phyloP scores from a whole-genome alignment of 1,139 yeast species.

The Citeromyces hawaiiensis region DNA sequence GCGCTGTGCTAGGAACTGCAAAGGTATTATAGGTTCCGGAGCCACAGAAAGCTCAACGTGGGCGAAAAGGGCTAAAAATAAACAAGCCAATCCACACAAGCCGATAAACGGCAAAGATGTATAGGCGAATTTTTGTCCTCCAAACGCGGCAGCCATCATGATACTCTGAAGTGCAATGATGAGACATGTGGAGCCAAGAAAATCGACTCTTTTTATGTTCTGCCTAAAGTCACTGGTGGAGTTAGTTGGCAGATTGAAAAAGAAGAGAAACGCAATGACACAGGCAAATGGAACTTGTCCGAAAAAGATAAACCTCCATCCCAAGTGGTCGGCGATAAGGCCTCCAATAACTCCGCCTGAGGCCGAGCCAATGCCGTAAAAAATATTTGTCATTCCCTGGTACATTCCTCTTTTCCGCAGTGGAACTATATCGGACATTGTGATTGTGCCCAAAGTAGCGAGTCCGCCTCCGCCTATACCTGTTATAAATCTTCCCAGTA shows the following conservation, averaged over 20 bases:
- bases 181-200: slow-evolving; percentile 50
- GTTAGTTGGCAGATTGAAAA: slow-evolving; percentile 23
- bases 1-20: slow-evolving; percentile 13
- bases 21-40: slow-evolving; percentile 17
- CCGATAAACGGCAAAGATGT: slow-evolving; percentile 21
- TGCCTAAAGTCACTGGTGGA: slow-evolving; percentile 19
- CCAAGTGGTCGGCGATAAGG: slow-evolving; percentile 42
- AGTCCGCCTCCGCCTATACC: slow-evolving; percentile 56
- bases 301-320: slow-evolving; percentile 59
- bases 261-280: slow-evolving; percentile 22
- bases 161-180: slow-evolving; percentile 36
- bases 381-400: slow-evolving; percentile 46
- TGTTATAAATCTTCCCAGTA: slow-evolving; percentile 40
- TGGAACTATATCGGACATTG: slow-evolving; percentile 38
- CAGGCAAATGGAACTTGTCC: slow-evolving; percentile 49
- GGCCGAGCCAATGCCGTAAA: slow-evolving; percentile 53
- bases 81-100: slow-evolving; percentile 9
- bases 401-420: slow-evolving; percentile 36
- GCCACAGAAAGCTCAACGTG: slow-evolving; percentile 11
- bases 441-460: slow-evolving; percentile 34
- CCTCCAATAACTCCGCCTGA: slow-evolving; percentile 61
- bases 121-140: slow-evolving; percentile 43
- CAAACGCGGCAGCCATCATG: slow-evolving; percentile 55
- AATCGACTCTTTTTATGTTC: slow-evolving; percentile 47
- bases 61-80: slow-evolving; percentile 9